Evolutionary conservation across 2,329 filamentous ascomycete species (phyloP), one percentile per base, ranked within the genome.

Genomic region (Chalaropsis ovoidea): DNA sequence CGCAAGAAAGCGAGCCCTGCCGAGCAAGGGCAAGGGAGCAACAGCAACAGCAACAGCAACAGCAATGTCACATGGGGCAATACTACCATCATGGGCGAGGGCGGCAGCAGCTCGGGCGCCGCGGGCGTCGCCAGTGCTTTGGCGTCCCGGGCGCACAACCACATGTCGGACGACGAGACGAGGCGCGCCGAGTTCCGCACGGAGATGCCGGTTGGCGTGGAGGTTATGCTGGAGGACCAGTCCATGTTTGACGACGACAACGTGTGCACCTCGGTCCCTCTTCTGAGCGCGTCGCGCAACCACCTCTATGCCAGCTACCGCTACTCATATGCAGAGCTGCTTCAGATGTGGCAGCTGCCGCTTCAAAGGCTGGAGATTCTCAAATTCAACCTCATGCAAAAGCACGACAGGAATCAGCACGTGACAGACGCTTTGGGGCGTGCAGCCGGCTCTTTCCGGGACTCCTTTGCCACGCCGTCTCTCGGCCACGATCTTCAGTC

Each of bases 241-340:
- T 79, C 80, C n/a, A 78, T 81, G 22, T 88, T 88, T 69, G 86
- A 88, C 69, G 85, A 87, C 63, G 85, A 88, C 70, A 58, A 45
- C 27, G 85, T 84, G 13, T 86, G 84, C 78, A 78, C 87, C 71
- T 79, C 77, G 22, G 78, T 80, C 2, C 81, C 85, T 3, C 74
- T 88, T 1, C 76, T 88, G 17, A 80, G 85, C 54, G 75, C 79
- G 3, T 76, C 72, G 39, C 78, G 77, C n/a, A 73, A 75, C 4
- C 72, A 76, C 2, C 72, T 80, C 22, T 84, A 85, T 69, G 78
- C 80, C n/a, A 78, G 77, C 70, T 88, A 87, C 70, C 81, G 86
- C 43, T 81, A 83, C 67, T 79, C 81, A 0, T 88, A 88, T 70
- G 84, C 85, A n/a, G 84, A 87, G 73, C 80, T 88, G 74, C 77